Evolutionary conservation across 768 basidiomycete species (phyloP), one percentile per base, ranked within the genome.

Genomic region (Termitomyces eurrhizus): DNA sequence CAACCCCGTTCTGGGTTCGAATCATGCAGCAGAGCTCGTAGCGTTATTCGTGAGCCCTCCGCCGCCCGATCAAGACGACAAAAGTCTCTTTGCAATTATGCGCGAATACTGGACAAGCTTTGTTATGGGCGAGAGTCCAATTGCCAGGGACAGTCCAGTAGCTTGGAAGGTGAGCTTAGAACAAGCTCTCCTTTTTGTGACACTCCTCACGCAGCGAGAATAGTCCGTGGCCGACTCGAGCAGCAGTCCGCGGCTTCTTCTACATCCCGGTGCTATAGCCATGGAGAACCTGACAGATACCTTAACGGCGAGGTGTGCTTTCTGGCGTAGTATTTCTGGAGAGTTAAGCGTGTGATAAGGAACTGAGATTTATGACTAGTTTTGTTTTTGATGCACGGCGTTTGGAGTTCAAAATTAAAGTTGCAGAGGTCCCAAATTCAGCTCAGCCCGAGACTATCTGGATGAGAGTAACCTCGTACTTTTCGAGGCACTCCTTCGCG

Each of bases 81-180:
- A 64, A 9, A 63, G 65, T 7, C 67, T 80, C 12, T 76, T 76
- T 58, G 65, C 65, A 36, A 65, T 72, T 2, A 78, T 78, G 76
- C 70, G 75, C 29, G 66, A 75, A 51, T 77, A 67, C 53, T 80
- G 71, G 70, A 76, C 75, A 0, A 76, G 75, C 4, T 78, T 78
- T 50, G 77, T 73, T 9, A 73, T 73, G 0, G 65, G 63, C 8
- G 71, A 72, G 2, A 61, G 61, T 18, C 78, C 77, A 0, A 64
- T 62, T 3, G 68, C 74, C 4, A 44, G 53, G 9, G 62, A 53
- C 50, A 52, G 24, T 33, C 14, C 62, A 16, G 62, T 59, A 11
- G 45, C 57, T 3, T 77, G 77, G 78, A 53, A 60, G 62, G 77
- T 76, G 52, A 50, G 71, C 11, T 45, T 32, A 16, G 18, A 24